Percentiles rank a stretch among this genome's conserved stretches.
These are phyloP conservation scores for Salinomyces thailandicus DNA, from an alignment of 2,329 filamentous ascomycete genomes.

Conservation along the genomic window DNA sequence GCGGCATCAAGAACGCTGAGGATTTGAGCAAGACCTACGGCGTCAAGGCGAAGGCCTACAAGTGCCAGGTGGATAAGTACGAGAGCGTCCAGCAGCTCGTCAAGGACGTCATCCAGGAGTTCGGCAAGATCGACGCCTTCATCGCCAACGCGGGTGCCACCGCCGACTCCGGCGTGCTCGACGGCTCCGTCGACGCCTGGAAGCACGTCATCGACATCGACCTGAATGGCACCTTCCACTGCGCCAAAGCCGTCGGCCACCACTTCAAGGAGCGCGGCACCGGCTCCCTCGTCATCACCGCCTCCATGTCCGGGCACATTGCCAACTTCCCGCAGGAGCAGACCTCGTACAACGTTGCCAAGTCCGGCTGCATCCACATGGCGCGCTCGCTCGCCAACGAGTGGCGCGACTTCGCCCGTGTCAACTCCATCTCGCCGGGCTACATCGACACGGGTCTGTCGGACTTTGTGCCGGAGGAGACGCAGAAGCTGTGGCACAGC, in stretches of 20 bases:
- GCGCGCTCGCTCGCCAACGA: slow-evolving; percentile 56
- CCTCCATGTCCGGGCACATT: slow-evolving; percentile 68
- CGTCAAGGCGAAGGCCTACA: slow-evolving; percentile 58
- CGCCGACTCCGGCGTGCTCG: slow-evolving; percentile 56
- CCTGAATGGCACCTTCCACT: slow-evolving; percentile 75
- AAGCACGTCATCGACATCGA: slow-evolving; percentile 77
- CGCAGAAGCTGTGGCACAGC: slow-evolving; percentile 47
- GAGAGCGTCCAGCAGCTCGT: slow-evolving; percentile 48
- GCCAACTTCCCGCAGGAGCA: slow-evolving; percentile 74
- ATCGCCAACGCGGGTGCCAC: slow-evolving; percentile 63
- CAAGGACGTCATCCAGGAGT: slow-evolving; percentile 53
- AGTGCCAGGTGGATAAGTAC: slow-evolving; percentile 51
- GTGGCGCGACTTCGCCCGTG: slow-evolving; percentile 58
- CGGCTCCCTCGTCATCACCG: slow-evolving; percentile 56
- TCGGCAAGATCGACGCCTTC: slow-evolving; percentile 58
- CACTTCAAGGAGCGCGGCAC: slow-evolving; percentile 60
- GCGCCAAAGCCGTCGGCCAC: slow-evolving; percentile 75
- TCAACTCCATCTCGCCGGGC: slow-evolving; percentile 57
- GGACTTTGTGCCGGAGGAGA: slow-evolving; percentile 52
- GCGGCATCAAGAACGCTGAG: slow-evolving; percentile 56
- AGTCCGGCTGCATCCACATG: slow-evolving; percentile 51
- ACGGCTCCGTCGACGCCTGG: slow-evolving; percentile 59
- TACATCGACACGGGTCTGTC: slow-evolving; percentile 59
- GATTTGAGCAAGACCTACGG: slow-evolving; percentile 50
- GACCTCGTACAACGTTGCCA: slow-evolving; percentile 54